Percentiles rank a stretch among this genome's conserved stretches.
phyloP scores from a whole-genome alignment of 805 yeast species.

The Kuraishia ogatae region DNA sequence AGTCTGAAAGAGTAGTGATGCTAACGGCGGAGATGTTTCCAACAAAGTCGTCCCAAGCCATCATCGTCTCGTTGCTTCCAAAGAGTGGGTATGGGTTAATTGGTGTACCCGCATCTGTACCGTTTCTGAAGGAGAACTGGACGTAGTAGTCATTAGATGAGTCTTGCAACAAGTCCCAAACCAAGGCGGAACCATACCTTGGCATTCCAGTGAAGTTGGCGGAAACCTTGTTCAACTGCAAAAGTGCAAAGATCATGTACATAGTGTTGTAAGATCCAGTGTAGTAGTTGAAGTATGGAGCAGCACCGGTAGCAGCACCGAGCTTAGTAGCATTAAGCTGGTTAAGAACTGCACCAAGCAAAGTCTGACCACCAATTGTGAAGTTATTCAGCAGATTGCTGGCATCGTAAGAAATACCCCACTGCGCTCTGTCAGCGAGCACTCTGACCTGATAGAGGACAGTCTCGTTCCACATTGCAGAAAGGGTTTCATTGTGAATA shows the following conservation, averaged over 20 bases:
- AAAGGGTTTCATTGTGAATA: constrained; percentile 31
- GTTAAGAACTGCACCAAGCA: constrained; percentile 25
- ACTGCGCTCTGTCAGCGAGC: constrained; percentile 31
- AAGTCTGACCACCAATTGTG: constrained; percentile 33
- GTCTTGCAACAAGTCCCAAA: constrained; percentile 31
- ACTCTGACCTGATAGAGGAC: constrained; percentile 20
- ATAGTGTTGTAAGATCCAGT: constrained; percentile 38
- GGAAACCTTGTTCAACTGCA: constrained; percentile 23
- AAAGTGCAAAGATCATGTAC: constrained; percentile 28
- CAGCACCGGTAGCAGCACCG: constrained; percentile 23
- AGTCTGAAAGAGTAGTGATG: constrained; percentile 17
- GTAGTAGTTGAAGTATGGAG: constrained; percentile 31
- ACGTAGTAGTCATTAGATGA: constrained; percentile 22
- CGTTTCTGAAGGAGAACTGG: constrained; percentile 37
- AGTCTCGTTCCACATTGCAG: constrained; percentile 23
- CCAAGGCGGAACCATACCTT: constrained; percentile 34
- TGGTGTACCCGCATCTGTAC: constrained; percentile 27
- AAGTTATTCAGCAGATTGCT: constrained; percentile 18
- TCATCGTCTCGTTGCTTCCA: constrained; percentile 19
- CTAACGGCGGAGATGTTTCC: constrained; percentile 17
- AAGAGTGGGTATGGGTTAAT: constrained; percentile 29
- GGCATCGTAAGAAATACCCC: constrained; percentile 25
- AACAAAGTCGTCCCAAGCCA: constrained; percentile 29
- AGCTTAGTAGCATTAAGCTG: constrained; percentile 27
- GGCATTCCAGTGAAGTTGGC: constrained; percentile 37